A percentile compares a stretch with the other conserved stretches of the same genome.
Conservation (phyloP, 306 rosid genomes). For the Prinsepia uniflora region DNA sequence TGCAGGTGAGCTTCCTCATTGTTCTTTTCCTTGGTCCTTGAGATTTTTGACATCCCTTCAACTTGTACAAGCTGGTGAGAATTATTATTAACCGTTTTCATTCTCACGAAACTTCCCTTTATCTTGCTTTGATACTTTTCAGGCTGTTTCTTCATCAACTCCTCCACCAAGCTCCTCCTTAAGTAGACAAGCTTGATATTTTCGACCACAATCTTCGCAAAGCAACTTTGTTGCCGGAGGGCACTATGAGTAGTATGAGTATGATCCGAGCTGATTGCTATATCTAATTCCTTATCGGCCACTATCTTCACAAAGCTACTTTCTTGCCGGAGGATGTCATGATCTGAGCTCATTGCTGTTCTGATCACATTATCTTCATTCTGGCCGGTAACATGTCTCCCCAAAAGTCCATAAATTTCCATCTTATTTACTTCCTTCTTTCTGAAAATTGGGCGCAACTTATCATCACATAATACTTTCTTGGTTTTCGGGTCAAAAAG, state of each 20-base stretch:
- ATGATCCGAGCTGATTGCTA: slow-evolving; percentile 19
- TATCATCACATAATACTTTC: slow-evolving; percentile 49
- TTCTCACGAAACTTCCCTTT: slow-evolving; percentile 10
- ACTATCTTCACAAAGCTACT: too few relatives aligned
- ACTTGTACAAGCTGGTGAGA: slow-evolving; percentile 9
- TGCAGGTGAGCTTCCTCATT: too few relatives aligned
- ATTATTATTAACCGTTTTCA: slow-evolving; percentile 12
- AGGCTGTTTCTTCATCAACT: slow-evolving; percentile 9
- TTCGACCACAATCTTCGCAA: background rate
- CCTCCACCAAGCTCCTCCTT: slow-evolving; percentile 11
- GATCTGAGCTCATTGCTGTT: background rate
- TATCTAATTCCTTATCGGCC: slow-evolving; percentile 18
- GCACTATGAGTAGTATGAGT: background rate
- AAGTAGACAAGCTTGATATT: slow-evolving; percentile 16
- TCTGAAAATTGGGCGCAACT: slow-evolving; percentile 43
- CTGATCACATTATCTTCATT: slow-evolving; percentile 13
- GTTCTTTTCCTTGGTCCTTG: too few relatives aligned
- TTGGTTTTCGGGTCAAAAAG: slow-evolving; percentile 40
- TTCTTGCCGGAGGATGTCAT: too few relatives aligned
- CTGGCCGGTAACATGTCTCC: slow-evolving; percentile 36
- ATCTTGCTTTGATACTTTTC: slow-evolving; percentile 1
- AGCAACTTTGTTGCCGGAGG: slow-evolving; percentile 15
- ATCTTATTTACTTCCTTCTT: slow-evolving; percentile 30
- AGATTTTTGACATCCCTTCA: background rate
- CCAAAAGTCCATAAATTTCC: slow-evolving; percentile 35